Evolutionary conservation across 1,284 basidiomycete genomes (phyloP), one percentile per base, ranked within the genome.

Genomic region (Porogramme epimiltina): DNA sequence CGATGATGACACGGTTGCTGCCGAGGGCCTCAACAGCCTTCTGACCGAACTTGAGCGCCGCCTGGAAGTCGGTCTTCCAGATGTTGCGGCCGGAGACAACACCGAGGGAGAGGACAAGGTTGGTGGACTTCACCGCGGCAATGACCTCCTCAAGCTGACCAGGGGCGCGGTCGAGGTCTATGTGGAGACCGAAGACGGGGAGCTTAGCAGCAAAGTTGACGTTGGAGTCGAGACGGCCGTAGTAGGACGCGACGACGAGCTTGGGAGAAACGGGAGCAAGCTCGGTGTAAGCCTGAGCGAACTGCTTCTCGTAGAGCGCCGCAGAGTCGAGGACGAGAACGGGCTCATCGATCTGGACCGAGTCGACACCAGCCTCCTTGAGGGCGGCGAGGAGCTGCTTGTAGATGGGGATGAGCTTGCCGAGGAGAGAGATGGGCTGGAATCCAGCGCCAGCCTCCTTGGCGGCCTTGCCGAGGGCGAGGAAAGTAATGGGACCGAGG

Each of bases 31-130:
- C 82, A 64, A 95, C 76, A 48, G 94, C 95, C 74, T 90, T 92
- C 79, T 96, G 86, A 55, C 85, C 93, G 47, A 85, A 76, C 68
- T 89, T 86, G 76, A 96, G 82, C 54, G 93, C 89, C 47, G 85
- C 87, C 63, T 81, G 78, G 67, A 99, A 88, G 78, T 99, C 96
- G 59, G 88, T 92, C 87, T 99, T 99, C 97, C 97, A 99, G 78
- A 99, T 94, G 82, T 99, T 99, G 70, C 97, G 94, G 58, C 97
- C 97, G 39, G 97, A 99, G 60, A 99, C 92, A 59, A 99, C 73
- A 78, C 97, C 97, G 60, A 99, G 89, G 52, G 97, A 99, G 53
- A 99, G 82, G 58, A 87, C 72, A 61, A 95, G 84, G 70, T 78
- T 77, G 62, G 91, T 94, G 56, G 80, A 68, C 81, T 94, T 95